Base-by-base conservation (phyloP, 768 basidiomycete species). In the Termitomyces sp. region DNA sequence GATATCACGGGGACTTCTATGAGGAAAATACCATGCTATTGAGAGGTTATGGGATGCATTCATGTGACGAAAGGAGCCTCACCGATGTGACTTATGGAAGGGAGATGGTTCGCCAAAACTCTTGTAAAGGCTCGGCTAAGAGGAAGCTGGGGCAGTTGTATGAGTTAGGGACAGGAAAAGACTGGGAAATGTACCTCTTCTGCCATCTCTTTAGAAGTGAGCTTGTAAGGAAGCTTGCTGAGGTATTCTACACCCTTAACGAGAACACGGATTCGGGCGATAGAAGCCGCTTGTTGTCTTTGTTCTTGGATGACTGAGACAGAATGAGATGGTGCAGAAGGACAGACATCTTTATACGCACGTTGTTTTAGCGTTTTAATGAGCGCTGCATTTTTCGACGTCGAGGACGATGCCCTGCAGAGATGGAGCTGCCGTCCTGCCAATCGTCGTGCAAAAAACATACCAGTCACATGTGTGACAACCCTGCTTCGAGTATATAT, bases 101-200 rank as follows among this genome's bases (percentile, higher is more conserved):
- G 53, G 39, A 54, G 53, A 20, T 41, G 1, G 12, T 42, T 27
- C 1, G 18, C 27, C 11, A 54, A 18, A 27, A 54, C 0, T 15
- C n/a, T 41, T 12, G 41, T 7, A 8, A 37, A 54, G 18, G 37
- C 5, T 22, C n/a, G 3, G 15, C 41, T 20, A 4, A 45, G 33
- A 11, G 54, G 41, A 16, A 55, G 54, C 45, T 44, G 24, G 8
- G 20, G 20, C 78, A 76, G 45, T 76, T 13, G 58, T 20, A 6
- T 70, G 6, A 34, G 22, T 16, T 20, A 39, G 2, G 4, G 24
- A n/a, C 8, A 4, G 16, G 15, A 52, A 3, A 54, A 31, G 20
- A 5, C 12, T 24, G 11, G 9, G 24, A 39, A 5, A 39, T 50
- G 18, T 22, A 58, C 59, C 22, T 46, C 30, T 48, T 20, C 33